Base-by-base conservation (phyloP, 1,284 basidiomycete genomes). In the Ceratobasidium sp. region DNA sequence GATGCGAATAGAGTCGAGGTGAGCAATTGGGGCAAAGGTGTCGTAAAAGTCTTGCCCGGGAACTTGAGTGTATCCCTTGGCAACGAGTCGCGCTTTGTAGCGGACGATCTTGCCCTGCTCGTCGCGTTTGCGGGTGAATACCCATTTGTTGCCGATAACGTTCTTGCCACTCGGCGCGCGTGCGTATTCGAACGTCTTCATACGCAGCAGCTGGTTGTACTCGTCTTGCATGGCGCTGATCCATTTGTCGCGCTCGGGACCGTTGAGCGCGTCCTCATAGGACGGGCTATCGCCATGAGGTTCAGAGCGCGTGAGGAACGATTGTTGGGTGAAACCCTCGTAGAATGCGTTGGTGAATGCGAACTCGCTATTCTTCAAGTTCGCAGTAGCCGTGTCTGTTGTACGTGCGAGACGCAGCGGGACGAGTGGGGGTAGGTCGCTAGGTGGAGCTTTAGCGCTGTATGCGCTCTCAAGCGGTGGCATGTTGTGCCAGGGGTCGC, bases 51-150 rank as follows among this genome's bases (percentile, higher is more conserved):
- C 83, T 17, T 82, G 56, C 1, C 84, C 83, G n/a, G 78, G 78
- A 13, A 80, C 42, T 68, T 86, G 85, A 57, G 80, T 79, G 81
- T 84, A 87, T 1, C 87, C 87, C 62, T 84, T 82, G 6, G 85
- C 85, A 1, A 86, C 84, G 0, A 87, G 81, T 1, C 85, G 78
- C 0, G 84, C 85, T 52, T 85, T 85, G 81, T 82, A 82, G 33
- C 81, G 80, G 40, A 75, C 57, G 20, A 85, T 46, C 7, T 80
- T 59, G 0, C 83, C 83, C 7, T 81, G 26, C 9, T 81, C 78
- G 64, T 86, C 81, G 6, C 78, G 76, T 80, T 87, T 87, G 40
- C 69, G 73, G 23, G 80, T 81, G 79, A 84, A 85, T 28, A 67
- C 65, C 65, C 83, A 85, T 15, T 33, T 0, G 10, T 46, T 28